Evolutionary conservation across 257 asterid genomes (phyloP).

Genomic region (Cordia subcordata): DNA sequence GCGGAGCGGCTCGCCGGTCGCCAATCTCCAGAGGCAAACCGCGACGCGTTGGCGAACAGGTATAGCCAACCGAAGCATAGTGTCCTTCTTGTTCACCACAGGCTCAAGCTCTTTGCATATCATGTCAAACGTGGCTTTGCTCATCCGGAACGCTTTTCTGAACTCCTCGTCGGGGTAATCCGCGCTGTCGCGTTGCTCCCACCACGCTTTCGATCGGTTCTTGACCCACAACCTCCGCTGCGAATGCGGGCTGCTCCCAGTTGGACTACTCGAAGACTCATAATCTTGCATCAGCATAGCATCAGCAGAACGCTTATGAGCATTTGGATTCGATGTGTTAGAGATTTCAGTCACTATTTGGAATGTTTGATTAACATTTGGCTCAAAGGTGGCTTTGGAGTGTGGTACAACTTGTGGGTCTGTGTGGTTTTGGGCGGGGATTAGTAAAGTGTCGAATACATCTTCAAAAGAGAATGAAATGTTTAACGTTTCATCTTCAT

Average conservation of each 20-base stretch:
- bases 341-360: not conserved
- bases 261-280: not conserved
- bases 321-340: not conserved
- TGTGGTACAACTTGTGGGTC: not conserved
- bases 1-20: conserved; percentile 90
- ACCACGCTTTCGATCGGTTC: conserved; percentile 75
- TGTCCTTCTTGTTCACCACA: conserved; percentile 62
- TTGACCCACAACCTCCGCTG: conserved; percentile 82
- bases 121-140: conserved; percentile 58
- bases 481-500: not conserved
- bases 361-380: not conserved
- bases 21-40: conserved; percentile 77
- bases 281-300: not conserved
- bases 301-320: not conserved
- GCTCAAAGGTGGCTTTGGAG: not conserved
- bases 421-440: not conserved
- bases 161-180: conserved; percentile 76
- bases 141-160: conserved; percentile 60
- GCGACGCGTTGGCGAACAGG: conserved; percentile 93
- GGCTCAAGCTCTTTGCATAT: conserved; percentile 67
- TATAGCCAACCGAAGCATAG: conserved; percentile 81
- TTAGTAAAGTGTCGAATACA: conserved; percentile 11
- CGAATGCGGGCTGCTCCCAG: not conserved
- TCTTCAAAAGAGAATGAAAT: conserved; percentile 21
- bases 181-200: conserved; percentile 63